Evolutionary conservation across 2,329 filamentous ascomycete genomes (phyloP).

Genomic region (Westerdykella aurantiaca): DNA sequence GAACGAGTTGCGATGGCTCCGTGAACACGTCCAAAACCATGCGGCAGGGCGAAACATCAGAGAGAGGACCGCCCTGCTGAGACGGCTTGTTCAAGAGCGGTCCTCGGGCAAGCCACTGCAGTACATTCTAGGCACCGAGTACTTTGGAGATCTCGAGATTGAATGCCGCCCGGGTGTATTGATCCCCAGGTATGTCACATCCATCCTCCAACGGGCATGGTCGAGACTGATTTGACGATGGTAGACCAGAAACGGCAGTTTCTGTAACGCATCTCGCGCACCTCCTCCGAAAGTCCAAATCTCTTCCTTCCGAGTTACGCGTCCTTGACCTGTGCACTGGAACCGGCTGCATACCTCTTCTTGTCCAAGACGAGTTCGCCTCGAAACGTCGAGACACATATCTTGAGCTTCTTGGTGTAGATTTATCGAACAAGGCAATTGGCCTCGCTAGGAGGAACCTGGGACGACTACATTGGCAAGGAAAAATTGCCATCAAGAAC

Average conservation of each 20-base stretch:
- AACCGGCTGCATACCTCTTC: constrained; percentile 80
- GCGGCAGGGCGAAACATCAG: background rate
- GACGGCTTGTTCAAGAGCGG: constrained; percentile 38
- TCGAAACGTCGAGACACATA: constrained; percentile 19
- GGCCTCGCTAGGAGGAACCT: constrained; percentile 61
- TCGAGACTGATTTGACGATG: constrained; percentile 8
- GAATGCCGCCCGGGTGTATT: constrained; percentile 70
- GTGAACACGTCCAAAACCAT: constrained; percentile 45
- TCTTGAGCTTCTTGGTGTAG: constrained; percentile 61
- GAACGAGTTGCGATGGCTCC: constrained; percentile 70
- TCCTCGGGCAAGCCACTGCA: constrained; percentile 71
- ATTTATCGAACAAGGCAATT: constrained; percentile 64
- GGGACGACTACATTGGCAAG: constrained; percentile 22
- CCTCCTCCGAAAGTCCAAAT: constrained; percentile 18
- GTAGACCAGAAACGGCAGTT: constrained; percentile 45
- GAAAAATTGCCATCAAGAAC: background rate
- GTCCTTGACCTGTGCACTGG: constrained; percentile 87
- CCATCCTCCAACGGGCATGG: background rate
- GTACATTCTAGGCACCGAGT: constrained; percentile 82
- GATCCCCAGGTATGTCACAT: constrained; percentile 61
- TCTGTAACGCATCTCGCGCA: constrained; percentile 29
- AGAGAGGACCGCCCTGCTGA: constrained; percentile 23
- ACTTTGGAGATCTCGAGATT: constrained; percentile 82
- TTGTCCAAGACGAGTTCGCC: constrained; percentile 60
- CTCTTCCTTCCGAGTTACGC: constrained; percentile 41